These are phyloP conservation scores for Aurifilum marmelostoma DNA, from an alignment of 2,329 filamentous ascomycete genomes.

Conservation along the genomic window DNA sequence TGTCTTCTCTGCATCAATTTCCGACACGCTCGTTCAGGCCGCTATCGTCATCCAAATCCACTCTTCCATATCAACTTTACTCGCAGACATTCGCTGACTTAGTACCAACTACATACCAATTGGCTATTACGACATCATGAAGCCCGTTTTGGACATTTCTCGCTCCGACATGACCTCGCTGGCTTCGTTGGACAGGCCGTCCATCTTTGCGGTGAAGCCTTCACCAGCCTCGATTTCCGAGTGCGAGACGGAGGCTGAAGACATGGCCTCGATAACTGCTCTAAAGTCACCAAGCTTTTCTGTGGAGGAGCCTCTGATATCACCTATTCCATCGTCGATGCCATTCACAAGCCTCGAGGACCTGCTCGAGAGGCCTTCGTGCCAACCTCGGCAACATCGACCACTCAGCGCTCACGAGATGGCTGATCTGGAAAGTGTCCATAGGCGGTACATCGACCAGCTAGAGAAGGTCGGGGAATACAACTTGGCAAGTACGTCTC, in stretches of 20 bases:
- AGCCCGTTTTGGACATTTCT: background rate
- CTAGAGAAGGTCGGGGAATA: background rate
- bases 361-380: background rate
- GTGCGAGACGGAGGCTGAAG: background rate
- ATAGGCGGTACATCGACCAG: background rate
- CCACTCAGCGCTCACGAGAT: background rate
- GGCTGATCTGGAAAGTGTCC: background rate
- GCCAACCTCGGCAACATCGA: background rate
- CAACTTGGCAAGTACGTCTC: background rate
- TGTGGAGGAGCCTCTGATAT: background rate
- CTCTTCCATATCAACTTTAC: background rate
- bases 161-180: background rate
- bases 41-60: background rate
- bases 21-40: background rate
- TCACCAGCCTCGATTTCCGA: background rate
- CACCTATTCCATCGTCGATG: background rate
- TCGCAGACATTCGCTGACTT: background rate
- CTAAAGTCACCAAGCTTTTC: background rate
- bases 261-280: background rate
- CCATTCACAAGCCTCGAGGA: background rate
- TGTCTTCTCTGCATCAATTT: background rate
- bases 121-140: background rate
- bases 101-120: background rate
- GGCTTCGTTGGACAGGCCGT: background rate
- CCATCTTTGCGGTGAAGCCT: background rate